Conservation (phyloP, 768 basidiomycete species). For the Coprinopsis cinerea region DNA sequence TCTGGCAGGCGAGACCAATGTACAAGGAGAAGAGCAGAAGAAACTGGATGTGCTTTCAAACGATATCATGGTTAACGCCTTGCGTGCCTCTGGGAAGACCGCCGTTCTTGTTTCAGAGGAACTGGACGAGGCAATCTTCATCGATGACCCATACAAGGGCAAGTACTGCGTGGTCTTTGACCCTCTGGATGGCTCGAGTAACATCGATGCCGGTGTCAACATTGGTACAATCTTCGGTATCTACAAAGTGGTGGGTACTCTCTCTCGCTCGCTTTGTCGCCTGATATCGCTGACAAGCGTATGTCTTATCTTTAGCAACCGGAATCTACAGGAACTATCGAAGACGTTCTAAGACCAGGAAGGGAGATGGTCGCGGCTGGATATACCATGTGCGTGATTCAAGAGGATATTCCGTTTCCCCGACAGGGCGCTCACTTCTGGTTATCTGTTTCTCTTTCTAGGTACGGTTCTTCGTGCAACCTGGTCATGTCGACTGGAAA, state of each 20-base stretch:
- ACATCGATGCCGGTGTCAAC: slow-evolving; percentile 98
- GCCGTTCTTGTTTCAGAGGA: slow-evolving; percentile 97
- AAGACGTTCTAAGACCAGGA: slow-evolving; percentile 90
- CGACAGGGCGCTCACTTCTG: background rate
- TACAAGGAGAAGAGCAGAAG: slow-evolving; percentile 99
- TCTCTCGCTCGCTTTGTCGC: background rate
- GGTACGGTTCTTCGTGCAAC: slow-evolving; percentile 92
- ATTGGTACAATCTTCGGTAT: slow-evolving; percentile 98
- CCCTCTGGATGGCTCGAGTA: slow-evolving; percentile 92
- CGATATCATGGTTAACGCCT: slow-evolving; percentile 98
- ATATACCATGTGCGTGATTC: slow-evolving; percentile 76
- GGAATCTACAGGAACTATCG: slow-evolving; percentile 72
- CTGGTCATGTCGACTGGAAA: slow-evolving; percentile 91
- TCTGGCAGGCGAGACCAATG: slow-evolving; percentile 92
- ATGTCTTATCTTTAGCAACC: slow-evolving; percentile 41
- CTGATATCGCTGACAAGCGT: slow-evolving; percentile 6
- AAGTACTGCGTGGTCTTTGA: slow-evolving; percentile 98
- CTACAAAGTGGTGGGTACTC: slow-evolving; percentile 72
- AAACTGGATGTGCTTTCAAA: slow-evolving; percentile 97
- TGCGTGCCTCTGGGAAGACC: slow-evolving; percentile 93
- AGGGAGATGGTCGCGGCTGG: slow-evolving; percentile 97
- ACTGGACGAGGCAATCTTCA: slow-evolving; percentile 86
- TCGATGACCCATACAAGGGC: slow-evolving; percentile 74
- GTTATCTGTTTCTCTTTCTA: slow-evolving; percentile 16
- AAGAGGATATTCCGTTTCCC: background rate